Percentiles rank a stretch among this genome's conserved stretches.
These are phyloP conservation scores for Cercospora berteroae DNA, from an alignment of 2,329 filamentous ascomycete genomes.

Conservation along the genomic window DNA sequence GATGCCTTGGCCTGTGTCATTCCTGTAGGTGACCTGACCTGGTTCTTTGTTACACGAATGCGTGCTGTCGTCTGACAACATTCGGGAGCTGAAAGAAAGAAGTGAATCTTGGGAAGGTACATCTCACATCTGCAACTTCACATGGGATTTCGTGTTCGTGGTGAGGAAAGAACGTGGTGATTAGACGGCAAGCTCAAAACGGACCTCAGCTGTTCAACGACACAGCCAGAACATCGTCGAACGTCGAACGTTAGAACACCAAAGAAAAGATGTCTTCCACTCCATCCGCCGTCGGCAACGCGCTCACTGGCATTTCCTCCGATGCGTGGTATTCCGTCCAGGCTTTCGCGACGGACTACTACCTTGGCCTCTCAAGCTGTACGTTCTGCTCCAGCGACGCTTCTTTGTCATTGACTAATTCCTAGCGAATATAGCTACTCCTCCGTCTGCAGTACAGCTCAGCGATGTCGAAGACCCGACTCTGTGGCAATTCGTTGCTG, in stretches of 20 bases:
- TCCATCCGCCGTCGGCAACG: not conserved
- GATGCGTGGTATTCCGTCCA: slow-evolving; percentile 17
- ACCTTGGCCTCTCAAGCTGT: slow-evolving; percentile 13
- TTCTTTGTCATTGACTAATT: not conserved
- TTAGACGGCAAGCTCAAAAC: not conserved
- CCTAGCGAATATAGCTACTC: not conserved
- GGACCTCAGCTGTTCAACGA: not conserved
- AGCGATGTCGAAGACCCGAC: slow-evolving; percentile 8
- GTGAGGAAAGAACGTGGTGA: not conserved
- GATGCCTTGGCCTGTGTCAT: slow-evolving; percentile 11
- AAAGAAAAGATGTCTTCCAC: not conserved
- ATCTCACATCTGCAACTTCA: not conserved
- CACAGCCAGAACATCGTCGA: too few relatives aligned
- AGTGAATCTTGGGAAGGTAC: not conserved
- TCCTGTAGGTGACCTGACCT: not conserved
- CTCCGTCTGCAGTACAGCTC: slow-evolving; percentile 3
- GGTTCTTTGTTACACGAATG: slow-evolving; percentile 4
- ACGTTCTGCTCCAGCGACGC: not conserved
- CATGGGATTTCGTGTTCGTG: not conserved
- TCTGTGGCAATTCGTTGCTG: slow-evolving; percentile 15
- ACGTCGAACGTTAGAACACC: not conserved
- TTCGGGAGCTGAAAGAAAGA: not conserved
- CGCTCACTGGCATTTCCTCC: not conserved
- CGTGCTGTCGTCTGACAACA: not conserved
- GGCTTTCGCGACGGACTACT: slow-evolving; percentile 15